phyloP scores from a whole-genome alignment of 2,329 filamentous ascomycete genomes.

The Lojkania enalia region DNA sequence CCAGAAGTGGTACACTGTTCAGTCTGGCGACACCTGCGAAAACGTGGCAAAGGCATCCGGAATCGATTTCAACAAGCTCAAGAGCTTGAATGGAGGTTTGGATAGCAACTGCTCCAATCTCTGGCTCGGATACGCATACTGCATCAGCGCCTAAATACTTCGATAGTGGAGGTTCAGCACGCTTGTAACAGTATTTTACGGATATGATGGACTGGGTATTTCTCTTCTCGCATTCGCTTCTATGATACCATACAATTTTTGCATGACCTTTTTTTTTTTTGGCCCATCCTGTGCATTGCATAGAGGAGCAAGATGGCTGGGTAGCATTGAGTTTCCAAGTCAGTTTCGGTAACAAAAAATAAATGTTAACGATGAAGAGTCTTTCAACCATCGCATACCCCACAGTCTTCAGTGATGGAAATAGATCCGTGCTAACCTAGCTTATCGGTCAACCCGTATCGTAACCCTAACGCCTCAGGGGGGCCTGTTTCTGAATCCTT shows the following conservation, averaged over 20 bases:
- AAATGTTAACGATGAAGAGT: no score
- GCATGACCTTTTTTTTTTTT: neutral
- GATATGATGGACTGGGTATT: no score
- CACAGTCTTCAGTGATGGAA: no score
- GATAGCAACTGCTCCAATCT: constrained; percentile 41
- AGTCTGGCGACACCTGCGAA: constrained; percentile 37
- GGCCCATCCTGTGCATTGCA: neutral
- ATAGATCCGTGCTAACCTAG: neutral
- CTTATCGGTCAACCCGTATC: neutral
- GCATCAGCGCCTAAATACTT: constrained; percentile 17
- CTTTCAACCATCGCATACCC: no score
- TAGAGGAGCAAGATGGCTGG: neutral
- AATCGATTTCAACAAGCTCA: constrained; percentile 32
- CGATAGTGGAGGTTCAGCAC: no score
- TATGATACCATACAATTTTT: neutral
- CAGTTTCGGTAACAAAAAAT: no score
- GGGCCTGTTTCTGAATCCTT: neutral
- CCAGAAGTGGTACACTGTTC: constrained; percentile 36
- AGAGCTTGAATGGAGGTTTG: constrained; percentile 35
- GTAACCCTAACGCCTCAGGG: neutral
- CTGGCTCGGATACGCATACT: constrained; percentile 44
- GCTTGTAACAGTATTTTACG: no score
- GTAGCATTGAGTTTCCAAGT: no score
- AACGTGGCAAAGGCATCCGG: constrained; percentile 23
- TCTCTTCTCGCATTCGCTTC: no score